Conservation (phyloP, 192 early-diverging fungal species). For the Funneliformis geosporum region DNA sequence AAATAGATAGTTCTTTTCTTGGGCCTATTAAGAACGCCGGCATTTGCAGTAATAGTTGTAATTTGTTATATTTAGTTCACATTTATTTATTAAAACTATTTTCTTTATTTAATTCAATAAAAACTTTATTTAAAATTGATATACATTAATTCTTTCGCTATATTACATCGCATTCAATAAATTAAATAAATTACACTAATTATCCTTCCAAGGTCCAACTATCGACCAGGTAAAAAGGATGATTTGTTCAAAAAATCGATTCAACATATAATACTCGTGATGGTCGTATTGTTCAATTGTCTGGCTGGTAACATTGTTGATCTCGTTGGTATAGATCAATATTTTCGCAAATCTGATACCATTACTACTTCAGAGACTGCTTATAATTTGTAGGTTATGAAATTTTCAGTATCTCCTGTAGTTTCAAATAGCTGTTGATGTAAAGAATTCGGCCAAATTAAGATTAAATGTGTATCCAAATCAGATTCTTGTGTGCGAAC, state of each 20-base stretch:
- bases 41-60: too few species aligned
- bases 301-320: slow-evolving; percentile 98
- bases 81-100: too few species aligned
- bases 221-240: slow-evolving; percentile 83
- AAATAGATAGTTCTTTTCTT: too few species aligned
- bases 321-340: slow-evolving; percentile 99
- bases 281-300: slow-evolving; percentile 97
- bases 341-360: slow-evolving; percentile 91
- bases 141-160: too few species aligned
- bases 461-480: slow-evolving; percentile 99
- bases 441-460: slow-evolving; percentile 97
- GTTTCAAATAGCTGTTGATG: slow-evolving; percentile 94
- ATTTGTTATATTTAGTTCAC: too few species aligned
- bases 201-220: slow-evolving; percentile 99
- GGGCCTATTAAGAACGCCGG: too few species aligned
- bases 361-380: slow-evolving; percentile 86
- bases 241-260: slow-evolving; percentile 94
- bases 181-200: too few species aligned
- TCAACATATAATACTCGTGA: slow-evolving; percentile 99
- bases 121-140: too few species aligned
- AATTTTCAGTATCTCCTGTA: slow-evolving; percentile 99
- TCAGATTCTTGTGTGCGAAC: slow-evolving; percentile 96
- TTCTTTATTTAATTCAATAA: too few species aligned
- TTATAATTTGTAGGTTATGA: slow-evolving; percentile 99
- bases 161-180: too few species aligned